Conservation (phyloP, 352 stramenopile genomes). For the Phytopythium vexans region DNA sequence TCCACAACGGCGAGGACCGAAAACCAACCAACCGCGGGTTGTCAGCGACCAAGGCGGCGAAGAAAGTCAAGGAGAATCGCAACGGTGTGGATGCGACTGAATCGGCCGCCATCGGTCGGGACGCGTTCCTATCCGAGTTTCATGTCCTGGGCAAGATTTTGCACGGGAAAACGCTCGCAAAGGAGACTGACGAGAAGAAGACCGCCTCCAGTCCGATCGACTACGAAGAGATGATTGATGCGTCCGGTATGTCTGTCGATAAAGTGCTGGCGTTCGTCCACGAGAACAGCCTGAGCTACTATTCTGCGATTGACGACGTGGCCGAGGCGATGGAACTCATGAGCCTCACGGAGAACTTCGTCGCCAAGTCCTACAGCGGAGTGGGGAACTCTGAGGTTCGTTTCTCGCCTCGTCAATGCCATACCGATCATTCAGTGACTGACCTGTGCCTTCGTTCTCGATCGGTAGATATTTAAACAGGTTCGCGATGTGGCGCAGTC, state of each 20-base stretch:
- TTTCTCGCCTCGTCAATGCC: not conserved
- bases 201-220: conserved; percentile 12
- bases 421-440: not conserved
- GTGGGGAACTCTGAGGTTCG: conserved; percentile 49
- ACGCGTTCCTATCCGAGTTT: conserved; percentile 80
- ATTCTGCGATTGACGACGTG: conserved; percentile 73
- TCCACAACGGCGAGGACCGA: conserved; percentile 10
- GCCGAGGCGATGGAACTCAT: conserved; percentile 58
- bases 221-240: conserved; percentile 52
- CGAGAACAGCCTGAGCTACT: conserved; percentile 70
- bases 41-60: conserved; percentile 6
- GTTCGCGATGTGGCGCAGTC: conserved; percentile 46
- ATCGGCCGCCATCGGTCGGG: conserved; percentile 23
- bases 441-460: not conserved
- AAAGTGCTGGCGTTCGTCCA: conserved; percentile 63
- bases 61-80: not conserved
- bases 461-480: conserved; percentile 49
- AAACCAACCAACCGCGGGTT: not conserved
- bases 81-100: not conserved
- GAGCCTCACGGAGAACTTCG: conserved; percentile 61
- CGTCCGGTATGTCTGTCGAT: conserved; percentile 52
- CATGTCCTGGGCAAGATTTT: conserved; percentile 78
- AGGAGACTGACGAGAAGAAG: conserved; percentile 11
- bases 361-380: conserved; percentile 50
- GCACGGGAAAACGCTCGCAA: conserved; percentile 51